These are phyloP conservation scores for Capsicum baccatum DNA, from an alignment of 257 asterid species.

Conservation along the genomic window DNA sequence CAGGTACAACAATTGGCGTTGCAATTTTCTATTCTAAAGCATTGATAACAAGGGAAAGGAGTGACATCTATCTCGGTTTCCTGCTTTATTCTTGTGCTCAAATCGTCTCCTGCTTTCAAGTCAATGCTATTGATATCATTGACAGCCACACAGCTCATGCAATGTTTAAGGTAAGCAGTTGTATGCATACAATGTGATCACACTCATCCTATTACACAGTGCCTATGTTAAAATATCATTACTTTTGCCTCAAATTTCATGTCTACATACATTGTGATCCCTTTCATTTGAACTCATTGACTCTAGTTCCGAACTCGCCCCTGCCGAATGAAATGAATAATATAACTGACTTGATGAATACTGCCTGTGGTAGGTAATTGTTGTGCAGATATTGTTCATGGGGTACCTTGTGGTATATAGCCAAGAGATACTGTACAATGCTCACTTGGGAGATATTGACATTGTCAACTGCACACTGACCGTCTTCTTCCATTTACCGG, in stretches of 20 bases:
- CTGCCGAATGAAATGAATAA: not conserved
- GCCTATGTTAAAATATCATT: not conserved
- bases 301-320: not conserved
- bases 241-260: not conserved
- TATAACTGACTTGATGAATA: not conserved
- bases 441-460: slow-evolving; percentile 2
- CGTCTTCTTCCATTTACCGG: slow-evolving; percentile 16
- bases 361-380: not conserved
- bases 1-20: not conserved
- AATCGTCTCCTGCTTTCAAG: not conserved
- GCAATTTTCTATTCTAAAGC: not conserved
- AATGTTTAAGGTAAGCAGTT: not conserved
- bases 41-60: not conserved
- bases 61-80: not conserved
- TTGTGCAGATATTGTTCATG: not conserved
- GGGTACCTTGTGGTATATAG: slow-evolving; percentile 17
- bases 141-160: not conserved
- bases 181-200: not conserved
- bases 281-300: not conserved
- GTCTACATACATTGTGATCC: no score
- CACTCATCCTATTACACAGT: not conserved
- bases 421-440: slow-evolving; percentile 22
- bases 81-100: not conserved
- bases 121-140: not conserved
- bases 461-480: not conserved